phyloP scores from a whole-genome alignment of 768 basidiomycete species.

The Lentinula sp. region DNA sequence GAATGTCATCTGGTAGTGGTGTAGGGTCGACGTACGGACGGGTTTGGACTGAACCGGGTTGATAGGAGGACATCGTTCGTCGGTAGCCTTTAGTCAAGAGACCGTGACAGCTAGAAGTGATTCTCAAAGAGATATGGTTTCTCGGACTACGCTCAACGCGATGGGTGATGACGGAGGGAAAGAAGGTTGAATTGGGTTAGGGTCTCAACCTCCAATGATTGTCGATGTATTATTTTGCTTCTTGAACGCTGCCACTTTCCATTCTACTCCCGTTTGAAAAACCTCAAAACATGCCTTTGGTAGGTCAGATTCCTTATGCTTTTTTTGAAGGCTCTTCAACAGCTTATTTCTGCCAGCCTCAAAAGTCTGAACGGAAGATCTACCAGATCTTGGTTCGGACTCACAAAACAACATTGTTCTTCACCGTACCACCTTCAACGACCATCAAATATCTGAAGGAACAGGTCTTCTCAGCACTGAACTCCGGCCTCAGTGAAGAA shows the following conservation, averaged over 20 bases:
- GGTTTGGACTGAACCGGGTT: conserved; percentile 38
- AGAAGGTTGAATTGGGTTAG: not conserved
- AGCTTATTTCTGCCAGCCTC: not conserved
- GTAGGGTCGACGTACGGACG: conserved; percentile 58
- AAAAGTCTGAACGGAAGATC: conserved; percentile 48
- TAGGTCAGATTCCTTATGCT: not conserved
- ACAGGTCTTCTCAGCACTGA: conserved; percentile 58
- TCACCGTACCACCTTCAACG: conserved; percentile 47
- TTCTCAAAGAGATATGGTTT: too few relatives aligned
- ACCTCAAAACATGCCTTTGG: not conserved
- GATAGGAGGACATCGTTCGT: conserved; percentile 46
- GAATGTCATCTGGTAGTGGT: conserved; percentile 56
- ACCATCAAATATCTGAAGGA: conserved; percentile 55
- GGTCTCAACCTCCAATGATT: conserved; percentile 7
- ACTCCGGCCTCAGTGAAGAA: conserved; percentile 35
- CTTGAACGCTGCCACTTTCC: not conserved
- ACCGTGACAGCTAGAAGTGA: too few relatives aligned
- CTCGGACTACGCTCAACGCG: not conserved
- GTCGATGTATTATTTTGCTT: not conserved
- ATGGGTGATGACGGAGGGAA: not conserved
- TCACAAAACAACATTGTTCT: conserved; percentile 62
- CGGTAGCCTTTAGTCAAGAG: too few relatives aligned
- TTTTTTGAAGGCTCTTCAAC: not conserved
- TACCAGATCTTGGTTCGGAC: conserved; percentile 70
- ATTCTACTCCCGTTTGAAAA: too few relatives aligned